Percentiles rank a stretch among this genome's conserved stretches.
These are phyloP conservation scores for Geotrichum europaeum DNA, from an alignment of 1,139 yeast genomes.

Conservation along the genomic window DNA sequence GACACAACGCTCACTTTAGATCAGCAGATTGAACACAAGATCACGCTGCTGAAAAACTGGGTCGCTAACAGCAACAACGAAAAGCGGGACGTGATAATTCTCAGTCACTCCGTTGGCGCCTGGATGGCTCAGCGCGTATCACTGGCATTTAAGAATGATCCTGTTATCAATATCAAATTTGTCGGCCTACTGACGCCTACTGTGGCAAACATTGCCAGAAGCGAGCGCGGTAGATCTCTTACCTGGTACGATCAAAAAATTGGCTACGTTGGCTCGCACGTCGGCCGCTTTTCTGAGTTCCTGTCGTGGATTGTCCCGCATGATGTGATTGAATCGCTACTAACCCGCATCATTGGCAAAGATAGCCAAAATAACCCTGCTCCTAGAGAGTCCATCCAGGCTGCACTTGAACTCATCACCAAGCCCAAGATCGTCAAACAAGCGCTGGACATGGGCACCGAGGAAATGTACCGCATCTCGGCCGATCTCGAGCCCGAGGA, in stretches of 20 bases:
- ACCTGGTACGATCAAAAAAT: slow-evolving; percentile 26
- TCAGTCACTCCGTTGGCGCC: slow-evolving; percentile 61
- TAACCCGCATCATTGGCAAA: slow-evolving; percentile 19
- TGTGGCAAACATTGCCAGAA: slow-evolving; percentile 47
- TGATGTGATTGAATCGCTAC: slow-evolving; percentile 16
- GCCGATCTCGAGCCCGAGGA: slow-evolving; percentile 31
- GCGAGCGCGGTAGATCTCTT: slow-evolving; percentile 46
- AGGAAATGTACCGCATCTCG: slow-evolving; percentile 49
- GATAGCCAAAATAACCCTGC: slow-evolving; percentile 11
- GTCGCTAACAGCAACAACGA: slow-evolving; percentile 16
- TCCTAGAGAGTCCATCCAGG: slow-evolving; percentile 40
- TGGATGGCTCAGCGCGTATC: slow-evolving; percentile 51
- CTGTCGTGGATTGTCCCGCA: slow-evolving; percentile 23
- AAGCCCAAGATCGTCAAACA: slow-evolving; percentile 45
- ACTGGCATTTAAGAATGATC: slow-evolving; percentile 20
- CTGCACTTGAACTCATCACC: slow-evolving; percentile 41
- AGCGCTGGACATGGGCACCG: slow-evolving; percentile 49
- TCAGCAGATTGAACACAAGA: slow-evolving; percentile 50
- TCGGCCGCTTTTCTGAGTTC: slow-evolving; percentile 20
- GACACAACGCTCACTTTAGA: slow-evolving; percentile 38
- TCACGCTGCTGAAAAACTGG: slow-evolving; percentile 37
- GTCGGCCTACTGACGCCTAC: slow-evolving; percentile 65
- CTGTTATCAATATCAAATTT: slow-evolving; percentile 32
- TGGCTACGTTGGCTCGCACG: slow-evolving; percentile 10
- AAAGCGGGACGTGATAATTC: slow-evolving; percentile 39